phyloP scores from a whole-genome alignment of 108 stramenopile species.

The Nitzschia palea region DNA sequence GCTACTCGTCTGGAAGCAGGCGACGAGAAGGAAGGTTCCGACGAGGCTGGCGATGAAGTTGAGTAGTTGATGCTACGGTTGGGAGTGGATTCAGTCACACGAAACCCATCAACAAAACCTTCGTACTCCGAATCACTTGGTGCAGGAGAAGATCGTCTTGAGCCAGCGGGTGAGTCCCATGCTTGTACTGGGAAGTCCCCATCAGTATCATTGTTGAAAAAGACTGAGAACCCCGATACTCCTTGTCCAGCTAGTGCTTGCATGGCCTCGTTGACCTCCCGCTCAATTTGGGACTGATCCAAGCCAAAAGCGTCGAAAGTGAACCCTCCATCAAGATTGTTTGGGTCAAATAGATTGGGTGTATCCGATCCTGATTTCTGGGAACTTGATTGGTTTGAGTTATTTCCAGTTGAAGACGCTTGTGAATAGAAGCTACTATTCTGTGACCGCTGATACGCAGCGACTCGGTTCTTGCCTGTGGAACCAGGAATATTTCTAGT shows the following conservation, averaged over 20 bases:
- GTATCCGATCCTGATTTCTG: constrained; percentile 13
- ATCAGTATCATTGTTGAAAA: constrained; percentile 21
- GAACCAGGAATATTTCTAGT: not conserved
- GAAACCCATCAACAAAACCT: constrained; percentile 52
- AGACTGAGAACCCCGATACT: constrained; percentile 31
- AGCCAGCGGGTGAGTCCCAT: constrained; percentile 44
- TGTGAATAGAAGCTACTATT: constrained; percentile 4
- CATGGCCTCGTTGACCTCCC: constrained; percentile 72
- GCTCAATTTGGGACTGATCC: constrained; percentile 57
- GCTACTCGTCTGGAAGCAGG: constrained; percentile 3
- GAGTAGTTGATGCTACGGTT: not conserved
- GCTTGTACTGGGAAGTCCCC: not conserved
- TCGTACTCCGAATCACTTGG: constrained; percentile 18
- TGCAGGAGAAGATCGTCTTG: constrained; percentile 20
- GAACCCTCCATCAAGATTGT: constrained; percentile 39
- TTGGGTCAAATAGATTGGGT: constrained; percentile 31
- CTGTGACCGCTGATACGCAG: constrained; percentile 3
- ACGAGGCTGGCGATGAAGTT: constrained; percentile 8
- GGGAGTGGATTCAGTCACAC: not conserved
- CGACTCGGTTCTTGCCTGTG: not conserved
- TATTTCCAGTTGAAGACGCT: not conserved
- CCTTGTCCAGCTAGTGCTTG: constrained; percentile 51
- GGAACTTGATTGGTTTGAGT: not conserved
- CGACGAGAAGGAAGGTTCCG: constrained; percentile 8
- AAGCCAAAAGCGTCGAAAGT: constrained; percentile 77